These are phyloP conservation scores for Aspergillus neoniger DNA, from an alignment of 2,329 filamentous ascomycete genomes.

Conservation along the genomic window DNA sequence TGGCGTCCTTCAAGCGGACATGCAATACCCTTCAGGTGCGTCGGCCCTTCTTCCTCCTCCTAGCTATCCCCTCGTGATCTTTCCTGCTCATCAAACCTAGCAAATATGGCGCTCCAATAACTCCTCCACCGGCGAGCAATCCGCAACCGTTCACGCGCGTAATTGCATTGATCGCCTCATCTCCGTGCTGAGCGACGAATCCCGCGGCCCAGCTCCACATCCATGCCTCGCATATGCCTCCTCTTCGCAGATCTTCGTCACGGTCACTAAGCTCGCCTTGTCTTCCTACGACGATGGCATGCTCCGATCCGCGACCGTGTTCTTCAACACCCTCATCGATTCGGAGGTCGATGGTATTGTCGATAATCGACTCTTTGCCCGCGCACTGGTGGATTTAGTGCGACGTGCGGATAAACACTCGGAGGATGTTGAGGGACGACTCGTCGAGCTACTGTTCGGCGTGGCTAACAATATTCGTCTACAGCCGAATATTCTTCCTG, in stretches of 20 bases:
- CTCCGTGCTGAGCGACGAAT: conserved; percentile 81
- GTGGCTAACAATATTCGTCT: conserved; percentile 95
- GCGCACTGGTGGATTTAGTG: conserved; percentile 82
- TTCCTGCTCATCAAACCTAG: conserved; percentile 31
- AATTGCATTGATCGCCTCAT: conserved; percentile 59
- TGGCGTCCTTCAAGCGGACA: conserved; percentile 62
- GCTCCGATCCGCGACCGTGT: conserved; percentile 77
- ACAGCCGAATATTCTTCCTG: conserved; percentile 79
- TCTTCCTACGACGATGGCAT: conserved; percentile 82
- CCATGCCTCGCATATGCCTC: conserved; percentile 87
- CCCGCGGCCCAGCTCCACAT: conserved; percentile 82
- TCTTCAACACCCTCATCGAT: conserved; percentile 91
- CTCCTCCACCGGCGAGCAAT: conserved; percentile 53
- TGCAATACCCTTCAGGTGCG: conserved; percentile 61
- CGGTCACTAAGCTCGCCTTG: conserved; percentile 84
- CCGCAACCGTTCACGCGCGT: conserved; percentile 53
- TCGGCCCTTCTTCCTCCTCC: background rate
- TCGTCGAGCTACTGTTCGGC: conserved; percentile 92
- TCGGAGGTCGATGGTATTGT: conserved; percentile 96
- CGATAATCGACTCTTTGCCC: conserved; percentile 80
- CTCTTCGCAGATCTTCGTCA: conserved; percentile 83
- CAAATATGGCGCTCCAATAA: conserved; percentile 63
- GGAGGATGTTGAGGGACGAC: conserved; percentile 79
- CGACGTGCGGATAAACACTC: conserved; percentile 68
- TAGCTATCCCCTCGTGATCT: background rate